Conservation (phyloP, 176 grass and related monocot species). For the Oryza brachyantha region DNA sequence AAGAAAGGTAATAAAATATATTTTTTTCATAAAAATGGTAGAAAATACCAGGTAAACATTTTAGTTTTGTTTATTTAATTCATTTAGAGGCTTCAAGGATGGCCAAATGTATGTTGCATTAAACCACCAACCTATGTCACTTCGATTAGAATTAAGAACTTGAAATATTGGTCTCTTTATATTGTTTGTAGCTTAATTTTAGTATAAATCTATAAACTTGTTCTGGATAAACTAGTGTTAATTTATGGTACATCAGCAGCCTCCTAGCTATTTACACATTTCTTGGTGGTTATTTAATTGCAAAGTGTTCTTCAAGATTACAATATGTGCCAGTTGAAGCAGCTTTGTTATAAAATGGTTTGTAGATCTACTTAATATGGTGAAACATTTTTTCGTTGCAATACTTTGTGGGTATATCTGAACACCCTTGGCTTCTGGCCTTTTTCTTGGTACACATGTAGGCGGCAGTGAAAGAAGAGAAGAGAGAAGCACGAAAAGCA, state of each 20-base stretch:
- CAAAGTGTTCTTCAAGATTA: constrained; percentile 1
- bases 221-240: neutral
- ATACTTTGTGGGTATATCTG: neutral
- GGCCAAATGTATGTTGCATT: neutral
- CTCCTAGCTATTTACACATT: neutral
- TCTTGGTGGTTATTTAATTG: neutral
- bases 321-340: neutral
- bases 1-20: constrained; percentile 64
- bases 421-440: constrained; percentile 1
- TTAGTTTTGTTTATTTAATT: constrained; percentile 21
- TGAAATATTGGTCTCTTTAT: neutral
- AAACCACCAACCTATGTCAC: neutral
- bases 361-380: neutral
- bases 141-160: neutral
- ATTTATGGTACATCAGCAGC: neutral
- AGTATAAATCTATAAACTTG: neutral
- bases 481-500: constrained; percentile 62
- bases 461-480: constrained; percentile 80
- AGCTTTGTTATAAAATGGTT: neutral
- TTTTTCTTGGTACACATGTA: constrained; percentile 23
- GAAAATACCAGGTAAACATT: neutral
- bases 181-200: neutral
- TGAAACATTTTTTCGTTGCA: neutral
- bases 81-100: neutral
- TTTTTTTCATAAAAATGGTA: neutral